phyloP scores from a whole-genome alignment of 768 basidiomycete genomes.

The Paxillus rubicundulus region DNA sequence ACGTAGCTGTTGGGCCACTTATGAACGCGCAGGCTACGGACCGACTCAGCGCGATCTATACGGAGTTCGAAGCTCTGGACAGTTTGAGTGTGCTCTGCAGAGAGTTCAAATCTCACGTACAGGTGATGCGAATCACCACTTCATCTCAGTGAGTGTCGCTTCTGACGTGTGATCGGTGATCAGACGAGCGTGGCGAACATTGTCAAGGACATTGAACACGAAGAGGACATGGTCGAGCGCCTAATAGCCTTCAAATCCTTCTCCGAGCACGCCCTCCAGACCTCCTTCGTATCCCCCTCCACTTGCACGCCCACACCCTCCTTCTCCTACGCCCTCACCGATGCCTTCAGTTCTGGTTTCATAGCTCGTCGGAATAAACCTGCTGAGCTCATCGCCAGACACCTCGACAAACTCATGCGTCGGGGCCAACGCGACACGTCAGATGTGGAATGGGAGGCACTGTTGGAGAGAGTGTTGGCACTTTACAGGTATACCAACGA shows the following conservation, averaged over 20 bases:
- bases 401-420: conserved; percentile 84
- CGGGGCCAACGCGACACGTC: conserved; percentile 72
- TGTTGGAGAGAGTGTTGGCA: conserved; percentile 64
- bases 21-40: conserved; percentile 46
- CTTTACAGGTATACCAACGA: conserved; percentile 88
- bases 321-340: conserved; percentile 64
- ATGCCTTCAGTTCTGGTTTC: conserved; percentile 75
- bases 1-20: conserved; percentile 51
- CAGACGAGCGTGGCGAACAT: conserved; percentile 61
- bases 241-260: conserved; percentile 67
- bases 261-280: conserved; percentile 47
- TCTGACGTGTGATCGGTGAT: background rate
- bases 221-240: conserved; percentile 75
- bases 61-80: conserved; percentile 57
- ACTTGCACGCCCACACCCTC: conserved; percentile 45
- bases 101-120: conserved; percentile 61
- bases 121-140: conserved; percentile 36
- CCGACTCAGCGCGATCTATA: conserved; percentile 53
- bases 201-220: conserved; percentile 57
- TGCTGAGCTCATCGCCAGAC: conserved; percentile 90
- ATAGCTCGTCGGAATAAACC: conserved; percentile 76
- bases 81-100: conserved; percentile 51
- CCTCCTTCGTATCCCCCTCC: conserved; percentile 47
- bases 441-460: conserved; percentile 59
- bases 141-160: background rate